Conservation (phyloP, 768 basidiomycete genomes). For the Lyophyllum shimeji region DNA sequence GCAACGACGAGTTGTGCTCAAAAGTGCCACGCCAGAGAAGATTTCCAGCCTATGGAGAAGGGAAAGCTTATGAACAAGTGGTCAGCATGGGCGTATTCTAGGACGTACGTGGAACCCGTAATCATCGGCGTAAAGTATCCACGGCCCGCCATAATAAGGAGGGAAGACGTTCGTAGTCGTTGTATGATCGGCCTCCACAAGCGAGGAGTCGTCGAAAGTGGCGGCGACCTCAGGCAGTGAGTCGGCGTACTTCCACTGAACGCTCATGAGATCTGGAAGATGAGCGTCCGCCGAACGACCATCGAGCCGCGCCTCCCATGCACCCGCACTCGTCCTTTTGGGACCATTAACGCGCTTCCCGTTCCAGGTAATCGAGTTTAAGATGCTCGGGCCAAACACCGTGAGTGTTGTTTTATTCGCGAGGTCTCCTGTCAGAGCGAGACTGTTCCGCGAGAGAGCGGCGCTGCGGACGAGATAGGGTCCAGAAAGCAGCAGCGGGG, state of each 20-base stretch:
- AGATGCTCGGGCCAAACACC: constrained; percentile 11
- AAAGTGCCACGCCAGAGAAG: constrained; percentile 17
- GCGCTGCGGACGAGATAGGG: constrained; percentile 16
- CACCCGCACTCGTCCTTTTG: constrained; percentile 2
- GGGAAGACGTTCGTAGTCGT: constrained; percentile 14
- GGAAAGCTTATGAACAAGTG: neutral
- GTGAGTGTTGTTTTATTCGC: constrained; percentile 5
- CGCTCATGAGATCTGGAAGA: constrained; percentile 11
- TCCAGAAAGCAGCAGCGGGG: constrained; percentile 12
- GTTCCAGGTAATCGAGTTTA: constrained; percentile 13
- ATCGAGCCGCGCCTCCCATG: constrained; percentile 3
- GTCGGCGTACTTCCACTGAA: constrained; percentile 14
- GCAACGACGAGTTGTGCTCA: constrained; percentile 7
- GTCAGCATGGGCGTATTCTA: neutral
- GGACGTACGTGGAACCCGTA: constrained; percentile 17
- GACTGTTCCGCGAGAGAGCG: constrained; percentile 1
- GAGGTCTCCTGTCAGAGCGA: constrained; percentile 14
- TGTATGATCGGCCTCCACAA: constrained; percentile 13
- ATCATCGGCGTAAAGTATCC: constrained; percentile 19
- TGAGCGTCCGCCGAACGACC: neutral
- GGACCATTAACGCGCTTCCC: neutral
- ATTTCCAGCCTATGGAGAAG: constrained; percentile 11
- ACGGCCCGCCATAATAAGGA: constrained; percentile 17
- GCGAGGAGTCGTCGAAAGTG: constrained; percentile 8
- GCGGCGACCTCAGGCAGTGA: constrained; percentile 14